Evolutionary conservation across 23 red algal species (phyloP).

Genomic region (Gracilaria caudata): DNA sequence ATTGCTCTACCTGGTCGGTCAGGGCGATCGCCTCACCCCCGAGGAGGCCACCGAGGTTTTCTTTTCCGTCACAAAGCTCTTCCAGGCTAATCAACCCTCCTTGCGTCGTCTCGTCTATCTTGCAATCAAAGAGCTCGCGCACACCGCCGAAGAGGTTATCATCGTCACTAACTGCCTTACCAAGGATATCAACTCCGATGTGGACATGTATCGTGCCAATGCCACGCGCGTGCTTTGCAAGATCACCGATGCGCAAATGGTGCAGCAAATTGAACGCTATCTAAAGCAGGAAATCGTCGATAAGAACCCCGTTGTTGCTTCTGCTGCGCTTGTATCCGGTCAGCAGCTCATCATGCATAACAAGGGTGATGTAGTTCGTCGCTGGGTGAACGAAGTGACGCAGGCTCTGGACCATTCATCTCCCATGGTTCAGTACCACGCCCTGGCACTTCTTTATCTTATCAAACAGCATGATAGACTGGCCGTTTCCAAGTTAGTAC

Average conservation of each 20-base stretch:
- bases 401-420: constrained; percentile 94
- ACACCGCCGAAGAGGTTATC: constrained; percentile 96
- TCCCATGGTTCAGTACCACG: constrained; percentile 99
- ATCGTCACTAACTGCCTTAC: constrained; percentile 99
- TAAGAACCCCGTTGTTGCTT: constrained; percentile 92
- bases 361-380: constrained; percentile 97
- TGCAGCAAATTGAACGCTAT: constrained; percentile 94
- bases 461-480: constrained; percentile 90
- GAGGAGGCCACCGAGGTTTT: constrained; percentile 91
- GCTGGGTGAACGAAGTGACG: constrained; percentile 96
- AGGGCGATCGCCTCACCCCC: constrained; percentile 82
- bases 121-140: constrained; percentile 98
- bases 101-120: constrained; percentile 94
- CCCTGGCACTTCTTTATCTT: constrained; percentile 88
- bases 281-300: constrained; percentile 99
- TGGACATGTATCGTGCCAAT: constrained; percentile 96
- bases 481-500: constrained; percentile 93
- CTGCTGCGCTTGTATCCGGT: constrained; percentile 92
- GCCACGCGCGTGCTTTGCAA: constrained; percentile 96
- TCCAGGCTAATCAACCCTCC: constrained; percentile 85
- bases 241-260: constrained; percentile 95
- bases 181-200: constrained; percentile 97
- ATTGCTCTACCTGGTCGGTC: constrained; percentile 90
- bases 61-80: constrained; percentile 98
- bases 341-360: constrained; percentile 86